These are phyloP conservation scores for Solanum raphanifolium DNA, from an alignment of 257 asterid species.

Conservation along the genomic window DNA sequence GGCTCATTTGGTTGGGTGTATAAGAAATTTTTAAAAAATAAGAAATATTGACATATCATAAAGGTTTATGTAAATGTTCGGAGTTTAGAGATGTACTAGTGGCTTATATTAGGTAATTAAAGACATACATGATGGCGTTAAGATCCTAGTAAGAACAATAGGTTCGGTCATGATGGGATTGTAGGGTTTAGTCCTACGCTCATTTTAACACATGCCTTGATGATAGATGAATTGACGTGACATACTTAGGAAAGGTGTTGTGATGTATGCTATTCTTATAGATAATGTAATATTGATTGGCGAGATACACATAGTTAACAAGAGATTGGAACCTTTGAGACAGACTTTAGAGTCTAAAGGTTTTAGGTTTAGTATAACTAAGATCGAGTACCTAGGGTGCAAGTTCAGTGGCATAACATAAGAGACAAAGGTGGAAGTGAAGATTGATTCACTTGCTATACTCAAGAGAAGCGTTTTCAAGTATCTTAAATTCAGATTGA, in stretches of 20 bases:
- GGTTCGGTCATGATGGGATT: not conserved
- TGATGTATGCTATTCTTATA: fast-evolving
- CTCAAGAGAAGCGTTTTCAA: not conserved
- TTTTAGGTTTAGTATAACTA: not conserved
- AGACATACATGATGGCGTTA: not conserved
- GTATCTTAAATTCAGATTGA: too few relatives aligned
- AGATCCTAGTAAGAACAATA: too few relatives aligned
- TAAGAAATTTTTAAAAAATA: too few relatives aligned
- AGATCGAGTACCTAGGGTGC: not conserved
- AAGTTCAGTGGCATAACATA: not conserved
- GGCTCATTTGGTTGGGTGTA: fast-evolving
- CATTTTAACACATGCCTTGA: fast-evolving
- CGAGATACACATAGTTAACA: not conserved
- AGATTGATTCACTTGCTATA: not conserved
- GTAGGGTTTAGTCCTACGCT: not conserved
- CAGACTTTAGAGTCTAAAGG: not conserved
- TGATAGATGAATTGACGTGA: not conserved
- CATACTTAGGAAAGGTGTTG: too few relatives aligned
- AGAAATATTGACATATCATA: too few relatives aligned
- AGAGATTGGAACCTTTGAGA: not conserved
- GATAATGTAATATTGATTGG: too few relatives aligned
- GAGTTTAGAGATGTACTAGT: too few relatives aligned
- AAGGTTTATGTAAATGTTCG: too few relatives aligned
- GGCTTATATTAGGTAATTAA: not conserved
- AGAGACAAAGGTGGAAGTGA: not conserved